A percentile compares a stretch with the other conserved stretches of the same genome.
Evolutionary conservation across 2,329 filamentous ascomycete species (phyloP).

Genomic region (Talaromyces sp.): DNA sequence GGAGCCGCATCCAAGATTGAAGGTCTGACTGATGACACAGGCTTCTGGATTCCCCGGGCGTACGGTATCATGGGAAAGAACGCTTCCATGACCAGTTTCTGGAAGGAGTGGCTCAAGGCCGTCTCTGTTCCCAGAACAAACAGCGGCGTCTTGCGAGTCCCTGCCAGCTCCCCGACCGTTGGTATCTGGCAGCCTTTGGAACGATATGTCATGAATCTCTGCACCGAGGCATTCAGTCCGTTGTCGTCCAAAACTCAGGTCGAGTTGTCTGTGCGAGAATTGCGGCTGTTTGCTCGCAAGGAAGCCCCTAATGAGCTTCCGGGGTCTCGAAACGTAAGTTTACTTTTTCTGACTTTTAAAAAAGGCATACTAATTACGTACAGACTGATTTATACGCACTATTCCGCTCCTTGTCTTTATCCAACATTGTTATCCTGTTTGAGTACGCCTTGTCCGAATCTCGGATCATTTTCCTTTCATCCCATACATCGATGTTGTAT

Average conservation of each 20-base stretch:
- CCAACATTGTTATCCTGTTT: slow-evolving; percentile 87
- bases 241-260: slow-evolving; percentile 93
- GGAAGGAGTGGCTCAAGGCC: slow-evolving; percentile 97
- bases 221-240: slow-evolving; percentile 88
- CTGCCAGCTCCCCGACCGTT: slow-evolving; percentile 80
- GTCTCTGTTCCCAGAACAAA: slow-evolving; percentile 95
- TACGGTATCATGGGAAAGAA: slow-evolving; percentile 91
- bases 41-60: slow-evolving; percentile 89
- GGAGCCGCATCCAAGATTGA: slow-evolving; percentile 96
- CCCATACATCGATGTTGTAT: slow-evolving; percentile 93
- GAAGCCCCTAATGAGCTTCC: slow-evolving; percentile 91
- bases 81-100: slow-evolving; percentile 77
- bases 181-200: slow-evolving; percentile 96
- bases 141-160: slow-evolving; percentile 73
- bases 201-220: slow-evolving; percentile 94
- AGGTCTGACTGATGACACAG: slow-evolving; percentile 89
- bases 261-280: slow-evolving; percentile 80
- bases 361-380: slow-evolving; percentile 11
- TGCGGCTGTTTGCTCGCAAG: slow-evolving; percentile 86
- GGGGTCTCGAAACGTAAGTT: slow-evolving; percentile 65
- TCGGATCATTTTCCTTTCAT: slow-evolving; percentile 91
- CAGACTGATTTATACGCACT: slow-evolving; percentile 82
- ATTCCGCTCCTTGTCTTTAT: slow-evolving; percentile 82
- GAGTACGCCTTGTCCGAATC: slow-evolving; percentile 92
- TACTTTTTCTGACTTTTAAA: slow-evolving; percentile 2